phyloP scores from a whole-genome alignment of 2,329 filamentous ascomycete genomes.

The Cercospora nicotianae region DNA sequence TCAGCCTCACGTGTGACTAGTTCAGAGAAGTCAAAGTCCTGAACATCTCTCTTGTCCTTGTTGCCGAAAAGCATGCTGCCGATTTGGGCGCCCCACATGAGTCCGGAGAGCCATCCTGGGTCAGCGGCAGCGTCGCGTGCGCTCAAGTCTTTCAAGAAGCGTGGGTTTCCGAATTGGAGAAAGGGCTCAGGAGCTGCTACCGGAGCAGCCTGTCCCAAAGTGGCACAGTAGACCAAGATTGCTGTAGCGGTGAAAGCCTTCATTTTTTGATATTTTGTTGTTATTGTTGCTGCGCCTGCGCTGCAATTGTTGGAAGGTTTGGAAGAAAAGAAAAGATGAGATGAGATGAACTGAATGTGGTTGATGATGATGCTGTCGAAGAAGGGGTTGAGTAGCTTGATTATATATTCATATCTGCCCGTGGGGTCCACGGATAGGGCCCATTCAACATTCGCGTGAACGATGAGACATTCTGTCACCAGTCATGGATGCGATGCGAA shows the following conservation, averaged over 20 bases:
- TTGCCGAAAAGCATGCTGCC: no score
- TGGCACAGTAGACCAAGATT: background rate
- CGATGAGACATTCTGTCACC: background rate
- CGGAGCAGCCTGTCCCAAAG: background rate
- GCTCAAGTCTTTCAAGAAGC: background rate
- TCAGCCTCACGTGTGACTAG: no score
- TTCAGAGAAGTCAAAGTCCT: no score
- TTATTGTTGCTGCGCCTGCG: background rate
- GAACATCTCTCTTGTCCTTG: no score
- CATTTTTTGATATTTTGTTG: background rate
- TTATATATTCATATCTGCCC: background rate
- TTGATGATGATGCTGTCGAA: background rate
- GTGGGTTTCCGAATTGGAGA: background rate
- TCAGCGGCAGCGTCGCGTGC: background rate
- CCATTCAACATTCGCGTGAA: no score
- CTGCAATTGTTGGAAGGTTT: background rate
- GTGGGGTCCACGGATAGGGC: background rate
- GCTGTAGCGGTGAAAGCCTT: background rate
- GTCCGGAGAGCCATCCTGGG: background rate
- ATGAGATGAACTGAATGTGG: conserved; percentile 3
- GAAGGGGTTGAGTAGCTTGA: background rate
- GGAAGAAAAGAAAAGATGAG: background rate
- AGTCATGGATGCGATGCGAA: background rate
- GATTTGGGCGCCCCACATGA: no score
- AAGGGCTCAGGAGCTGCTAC: background rate